Base-by-base conservation (phyloP, 192 early-diverging fungal species). In the Lunasporangiospora selenospora region DNA sequence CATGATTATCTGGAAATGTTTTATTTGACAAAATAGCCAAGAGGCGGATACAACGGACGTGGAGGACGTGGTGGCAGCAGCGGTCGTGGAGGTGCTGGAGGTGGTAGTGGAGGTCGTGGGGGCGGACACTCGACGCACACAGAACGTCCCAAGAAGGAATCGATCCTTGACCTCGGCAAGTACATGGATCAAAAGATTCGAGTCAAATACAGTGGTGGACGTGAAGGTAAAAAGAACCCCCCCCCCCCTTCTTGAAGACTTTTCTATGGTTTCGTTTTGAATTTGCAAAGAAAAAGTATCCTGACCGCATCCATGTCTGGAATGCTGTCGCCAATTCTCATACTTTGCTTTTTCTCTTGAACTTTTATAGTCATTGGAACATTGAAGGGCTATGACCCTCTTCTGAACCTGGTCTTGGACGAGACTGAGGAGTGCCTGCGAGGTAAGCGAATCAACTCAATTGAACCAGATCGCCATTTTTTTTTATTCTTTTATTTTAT, bases 361-460 rank as follows among this genome's bases (percentile, higher is more conserved):
- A 12, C 8, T 42, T 18, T 13, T 38, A 19, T 76, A 98, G 97
- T 98, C 31, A 85, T 88, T 16, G 95, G 97, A 33, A 84, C 85
- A 13, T 80, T 99, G 40, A 96, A 96, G 79, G 95, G 95, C 15
- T 95, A 87, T 53, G 97, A 99, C 77, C 95, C 85, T 33, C 83
- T 99, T 41, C 75, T 93, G 51, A 99, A 99, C 76, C 85, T 99
- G 42, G 95, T 99, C 6, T 78, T 99, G 47, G 95, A 99, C 73
- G 88, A 98, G 29, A 92, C 94, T 0, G 88, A 89, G 33, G 97
- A 99, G 70, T 84, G 85, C 40, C 37, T 93, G 12, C 81, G 84
- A 80, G 88, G 90, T 90, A 84, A 77, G 58, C 21, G 36, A 49
- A 55, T 13, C 62, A 61, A 9, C n/a, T n/a, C n/a, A n/a, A n/a